phyloP scores from a whole-genome alignment of 495 filamentous ascomycete genomes.

The Jackrogersella multiformis region DNA sequence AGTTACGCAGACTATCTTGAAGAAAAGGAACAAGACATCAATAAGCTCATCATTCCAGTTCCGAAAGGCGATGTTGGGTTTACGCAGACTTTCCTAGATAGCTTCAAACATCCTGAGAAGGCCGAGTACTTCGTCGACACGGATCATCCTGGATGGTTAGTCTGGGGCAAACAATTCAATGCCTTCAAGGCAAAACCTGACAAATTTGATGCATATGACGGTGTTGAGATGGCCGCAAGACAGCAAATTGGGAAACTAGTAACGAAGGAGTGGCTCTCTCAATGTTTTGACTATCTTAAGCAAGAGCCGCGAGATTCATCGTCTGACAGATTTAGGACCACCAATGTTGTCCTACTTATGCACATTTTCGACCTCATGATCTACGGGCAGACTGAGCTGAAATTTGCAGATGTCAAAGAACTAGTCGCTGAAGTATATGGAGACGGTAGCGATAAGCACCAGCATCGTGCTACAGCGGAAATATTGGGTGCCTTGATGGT shows the following conservation, averaged over 20 bases:
- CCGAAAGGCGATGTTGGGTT: slow-evolving; percentile 75
- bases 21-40: slow-evolving; percentile 75
- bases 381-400: slow-evolving; percentile 74
- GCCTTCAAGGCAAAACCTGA: slow-evolving; percentile 75
- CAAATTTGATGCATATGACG: slow-evolving; percentile 81
- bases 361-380: slow-evolving; percentile 89
- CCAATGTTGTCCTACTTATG: slow-evolving; percentile 83
- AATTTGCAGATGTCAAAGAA: slow-evolving; percentile 87
- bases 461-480: slow-evolving; percentile 94
- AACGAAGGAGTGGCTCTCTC: slow-evolving; percentile 83
- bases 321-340: slow-evolving; percentile 88
- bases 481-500: slow-evolving; percentile 87
- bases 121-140: slow-evolving; percentile 89
- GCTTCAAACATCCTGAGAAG: slow-evolving; percentile 77
- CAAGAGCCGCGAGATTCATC: slow-evolving; percentile 90
- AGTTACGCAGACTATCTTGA: slow-evolving; percentile 84
- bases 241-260: slow-evolving; percentile 82
- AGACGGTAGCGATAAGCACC: slow-evolving; percentile 96
- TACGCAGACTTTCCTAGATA: slow-evolving; percentile 78
- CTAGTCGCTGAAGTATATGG: slow-evolving; percentile 77
- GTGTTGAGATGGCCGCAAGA: slow-evolving; percentile 78
- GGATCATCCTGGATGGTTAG: slow-evolving; percentile 96
- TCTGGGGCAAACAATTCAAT: slow-evolving; percentile 87
- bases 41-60: slow-evolving; percentile 77
- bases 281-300: slow-evolving; percentile 91